phyloP scores from a whole-genome alignment of 2,329 filamentous ascomycete genomes.

The Stemphylium vesicarium region DNA sequence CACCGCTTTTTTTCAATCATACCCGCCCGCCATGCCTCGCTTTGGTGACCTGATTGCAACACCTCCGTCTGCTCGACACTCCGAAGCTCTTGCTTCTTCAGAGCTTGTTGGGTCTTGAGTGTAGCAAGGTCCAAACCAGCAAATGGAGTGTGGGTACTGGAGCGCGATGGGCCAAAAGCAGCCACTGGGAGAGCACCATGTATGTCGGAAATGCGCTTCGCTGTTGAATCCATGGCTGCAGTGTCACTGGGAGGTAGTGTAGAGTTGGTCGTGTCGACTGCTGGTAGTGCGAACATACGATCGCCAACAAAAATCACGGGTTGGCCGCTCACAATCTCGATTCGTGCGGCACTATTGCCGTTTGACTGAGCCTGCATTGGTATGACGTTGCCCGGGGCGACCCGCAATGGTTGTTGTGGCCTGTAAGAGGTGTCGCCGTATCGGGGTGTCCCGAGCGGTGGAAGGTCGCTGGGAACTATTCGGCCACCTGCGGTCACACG shows the following conservation, averaged over 20 bases:
- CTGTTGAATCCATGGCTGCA: slow-evolving; percentile 16
- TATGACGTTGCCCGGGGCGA: slow-evolving; percentile 32
- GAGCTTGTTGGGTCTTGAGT: slow-evolving; percentile 36
- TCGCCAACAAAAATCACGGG: slow-evolving; percentile 41
- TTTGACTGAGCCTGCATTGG: slow-evolving; percentile 30
- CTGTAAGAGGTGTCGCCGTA: slow-evolving; percentile 42
- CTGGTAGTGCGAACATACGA: slow-evolving; percentile 40
- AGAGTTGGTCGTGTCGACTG: slow-evolving; percentile 27
- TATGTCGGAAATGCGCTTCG: slow-evolving; percentile 21
- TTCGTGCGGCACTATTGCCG: slow-evolving; percentile 28
- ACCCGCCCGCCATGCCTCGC: slow-evolving; percentile 38
- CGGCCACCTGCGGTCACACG: slow-evolving; percentile 61
- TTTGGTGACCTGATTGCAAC: slow-evolving; percentile 40
- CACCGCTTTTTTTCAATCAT: slow-evolving; percentile 47
- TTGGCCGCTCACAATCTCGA: slow-evolving; percentile 42
- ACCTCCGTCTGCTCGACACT: slow-evolving; percentile 47
- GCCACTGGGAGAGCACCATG: slow-evolving; percentile 19
- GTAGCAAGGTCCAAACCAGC: slow-evolving; percentile 32
- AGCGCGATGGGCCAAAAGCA: slow-evolving; percentile 19
- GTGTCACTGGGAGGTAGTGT: slow-evolving; percentile 16
- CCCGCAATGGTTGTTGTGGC: slow-evolving; percentile 29
- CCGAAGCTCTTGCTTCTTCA: slow-evolving; percentile 45
- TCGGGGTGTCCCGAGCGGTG: slow-evolving; percentile 39
- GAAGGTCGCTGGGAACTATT: slow-evolving; percentile 56
- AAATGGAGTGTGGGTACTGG: slow-evolving; percentile 30